Evolutionary conservation across 2,329 filamentous ascomycete genomes (phyloP), one percentile per base, ranked within the genome.

Genomic region (Lasiodiplodia hormozganensis): DNA sequence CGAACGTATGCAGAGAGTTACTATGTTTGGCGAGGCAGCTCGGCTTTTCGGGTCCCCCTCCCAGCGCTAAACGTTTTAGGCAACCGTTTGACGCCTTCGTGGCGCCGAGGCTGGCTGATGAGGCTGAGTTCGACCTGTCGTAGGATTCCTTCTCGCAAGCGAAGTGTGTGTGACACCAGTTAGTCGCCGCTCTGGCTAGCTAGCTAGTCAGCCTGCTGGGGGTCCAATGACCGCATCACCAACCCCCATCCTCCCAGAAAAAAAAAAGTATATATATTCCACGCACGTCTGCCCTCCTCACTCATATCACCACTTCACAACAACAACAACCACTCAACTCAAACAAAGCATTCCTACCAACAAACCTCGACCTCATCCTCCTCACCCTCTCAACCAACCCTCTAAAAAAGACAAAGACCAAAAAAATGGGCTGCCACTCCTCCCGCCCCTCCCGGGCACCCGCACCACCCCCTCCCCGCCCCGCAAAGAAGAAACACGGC

Each of bases 1-100:
- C 25, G 25, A 28, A 28, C 28, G 28, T 53, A 23, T 14, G 51
- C 28, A 18, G 21, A 28, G 23, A n/a, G 51, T 25, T 56, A 5
- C 53, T 36, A 56, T n/a, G 16, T 56, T 56, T 56, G 28, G 53
- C 53, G 53, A 36, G 53, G 53, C 53, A 53, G 51, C 51, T 53
- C 51, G 51, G 25, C 14, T 10, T 28, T 16, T 18, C 10, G 23
- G n/a, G 16, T n/a, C 40, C 40, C 16, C 28, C 28, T 6, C 5
- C 31, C 31, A 34, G 53, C 53, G 28, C 28, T 56, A 56, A 8
- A 31, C 53, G 53, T 18, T n/a, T 56, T 31, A 36, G 53, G 53
- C 53, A 56, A 31, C 31, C 53, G 53, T 54, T 54, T 16, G 23
- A n/a, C 21, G 28, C 6, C 28, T n/a, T 28, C 7, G 28, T 56